Base-by-base conservation (phyloP, 495 filamentous ascomycete species). In the Terfezia claveryi region DNA sequence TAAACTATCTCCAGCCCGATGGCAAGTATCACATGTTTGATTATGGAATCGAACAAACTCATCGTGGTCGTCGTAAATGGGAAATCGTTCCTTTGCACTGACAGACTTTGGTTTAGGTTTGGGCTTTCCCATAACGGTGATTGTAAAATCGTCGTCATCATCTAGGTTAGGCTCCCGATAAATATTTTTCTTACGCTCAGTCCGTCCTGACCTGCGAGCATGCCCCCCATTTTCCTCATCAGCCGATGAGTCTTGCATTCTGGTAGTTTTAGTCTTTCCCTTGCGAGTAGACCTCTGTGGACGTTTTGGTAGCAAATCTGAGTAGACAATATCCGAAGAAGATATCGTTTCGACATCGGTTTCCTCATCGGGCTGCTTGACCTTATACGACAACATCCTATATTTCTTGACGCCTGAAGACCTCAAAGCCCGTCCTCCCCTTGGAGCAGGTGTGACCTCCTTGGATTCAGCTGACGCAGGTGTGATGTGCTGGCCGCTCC, bases 1-100 rank as follows among this genome's bases (percentile, higher is more conserved):
- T 64, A 79, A 81, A 37, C 72, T 73, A 50, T 76, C 67, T 9
- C 74, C 77, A 36, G 68, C 61, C 6, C 69, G 65, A 16, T 69
- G 67, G 66, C 92, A 99, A n/a, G 74, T 70, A 56, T 84, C 80
- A 66, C 92, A 99, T 6, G 62, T 63, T 16, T 75, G 67, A n/a
- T 69, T 74, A 65, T 99, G 92, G 7, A 72, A 46, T 51, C 23
- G 36, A 9, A 54, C 55, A 52, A 62, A 64, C 41, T 56, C 56
- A 17, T 54, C 55, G 16, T 64, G 56, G 52, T 61, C 52, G 58
- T 58, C 57, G 1, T 61, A 56, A 2, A 37, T 46, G 7, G 55
- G 56, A 57, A 64, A 67, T 20, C 53, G 55, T 52, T 62, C 62
- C 27, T 60, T 59, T 9, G 50, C 36, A 10, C 59, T 58, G 4